A percentile compares a stretch with the other conserved stretches of the same genome.
phyloP scores from a whole-genome alignment of 768 basidiomycete species.

The Mycena capillaripes region DNA sequence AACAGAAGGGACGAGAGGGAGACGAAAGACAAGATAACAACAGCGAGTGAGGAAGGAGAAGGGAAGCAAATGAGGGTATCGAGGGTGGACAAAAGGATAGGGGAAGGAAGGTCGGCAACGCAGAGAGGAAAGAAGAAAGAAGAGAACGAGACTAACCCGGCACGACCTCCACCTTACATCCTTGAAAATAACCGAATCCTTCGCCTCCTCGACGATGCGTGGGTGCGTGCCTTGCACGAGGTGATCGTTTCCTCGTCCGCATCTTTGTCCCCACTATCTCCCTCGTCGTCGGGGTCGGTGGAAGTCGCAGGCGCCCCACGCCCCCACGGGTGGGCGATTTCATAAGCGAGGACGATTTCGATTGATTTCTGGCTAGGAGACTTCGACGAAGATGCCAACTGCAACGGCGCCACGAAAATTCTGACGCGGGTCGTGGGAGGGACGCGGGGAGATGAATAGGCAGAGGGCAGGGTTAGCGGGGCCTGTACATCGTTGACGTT shows the following conservation, averaged over 20 bases:
- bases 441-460: slow-evolving; percentile 78
- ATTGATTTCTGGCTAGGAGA: slow-evolving; percentile 29
- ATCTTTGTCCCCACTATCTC: slow-evolving; percentile 53
- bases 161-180: slow-evolving; percentile 73
- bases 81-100: no score
- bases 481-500: slow-evolving; percentile 35
- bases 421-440: slow-evolving; percentile 69
- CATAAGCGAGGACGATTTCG: not conserved
- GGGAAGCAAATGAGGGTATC: no score
- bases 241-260: slow-evolving; percentile 67
- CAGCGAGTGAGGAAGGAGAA: no score
- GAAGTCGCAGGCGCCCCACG: not conserved
- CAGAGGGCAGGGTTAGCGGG: slow-evolving; percentile 65
- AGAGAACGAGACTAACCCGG: no score
- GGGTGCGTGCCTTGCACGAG: slow-evolving; percentile 78
- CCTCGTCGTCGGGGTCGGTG: slow-evolving; percentile 13
- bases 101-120: no score
- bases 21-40: no score
- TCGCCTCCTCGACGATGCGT: slow-evolving; percentile 77
- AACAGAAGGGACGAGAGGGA: no score
- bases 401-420: slow-evolving; percentile 74
- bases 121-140: no score
- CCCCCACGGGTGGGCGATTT: slow-evolving; percentile 10
- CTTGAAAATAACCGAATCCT: slow-evolving; percentile 82
- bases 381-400: slow-evolving; percentile 45